Percentiles rank a stretch among this genome's conserved stretches.
Conservation (phyloP, 495 filamentous ascomycete species). For the Neurospora discreta region DNA sequence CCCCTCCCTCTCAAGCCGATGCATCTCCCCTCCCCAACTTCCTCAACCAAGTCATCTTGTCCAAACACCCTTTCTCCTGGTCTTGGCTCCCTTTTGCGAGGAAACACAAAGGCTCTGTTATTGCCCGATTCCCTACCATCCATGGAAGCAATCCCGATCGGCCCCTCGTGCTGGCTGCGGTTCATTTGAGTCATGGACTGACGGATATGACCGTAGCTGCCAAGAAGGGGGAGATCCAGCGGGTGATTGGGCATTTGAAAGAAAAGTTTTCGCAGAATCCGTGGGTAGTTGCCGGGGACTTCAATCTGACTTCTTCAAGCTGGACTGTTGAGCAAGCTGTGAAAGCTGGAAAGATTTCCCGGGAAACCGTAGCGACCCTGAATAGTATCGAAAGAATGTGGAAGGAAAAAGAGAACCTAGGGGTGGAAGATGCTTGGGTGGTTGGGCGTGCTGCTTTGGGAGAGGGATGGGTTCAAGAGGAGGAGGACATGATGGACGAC, state of each 20-base stretch:
- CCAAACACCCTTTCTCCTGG: constrained; percentile 39
- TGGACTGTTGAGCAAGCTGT: constrained; percentile 38
- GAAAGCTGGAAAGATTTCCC: constrained; percentile 30
- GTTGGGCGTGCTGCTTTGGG: constrained; percentile 22
- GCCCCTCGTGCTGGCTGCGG: constrained; percentile 33
- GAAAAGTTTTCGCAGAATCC: constrained; percentile 21
- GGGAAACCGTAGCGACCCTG: constrained; percentile 21
- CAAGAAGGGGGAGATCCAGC: constrained; percentile 38
- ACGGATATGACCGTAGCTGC: constrained; percentile 40
- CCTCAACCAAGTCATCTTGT: constrained; percentile 44
- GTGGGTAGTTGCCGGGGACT: constrained; percentile 47
- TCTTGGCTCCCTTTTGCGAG: constrained; percentile 32
- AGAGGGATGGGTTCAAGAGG: constrained; percentile 5
- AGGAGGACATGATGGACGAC: constrained; percentile 2
- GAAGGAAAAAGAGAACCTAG: constrained; percentile 6
- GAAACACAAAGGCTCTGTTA: constrained; percentile 40
- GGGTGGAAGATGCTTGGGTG: constrained; percentile 33
- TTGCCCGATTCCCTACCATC: constrained; percentile 29
- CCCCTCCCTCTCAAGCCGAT: constrained; percentile 34
- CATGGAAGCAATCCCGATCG: constrained; percentile 1
- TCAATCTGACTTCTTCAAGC: constrained; percentile 39
- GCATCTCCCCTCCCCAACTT: constrained; percentile 40
- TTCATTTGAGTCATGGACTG: constrained; percentile 44
- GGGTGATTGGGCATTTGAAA: constrained; percentile 30
- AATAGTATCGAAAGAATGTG: constrained; percentile 24